These are phyloP conservation scores for Fomitiporia mediterranea DNA, from an alignment of 1,284 basidiomycete species.

Conservation along the genomic window DNA sequence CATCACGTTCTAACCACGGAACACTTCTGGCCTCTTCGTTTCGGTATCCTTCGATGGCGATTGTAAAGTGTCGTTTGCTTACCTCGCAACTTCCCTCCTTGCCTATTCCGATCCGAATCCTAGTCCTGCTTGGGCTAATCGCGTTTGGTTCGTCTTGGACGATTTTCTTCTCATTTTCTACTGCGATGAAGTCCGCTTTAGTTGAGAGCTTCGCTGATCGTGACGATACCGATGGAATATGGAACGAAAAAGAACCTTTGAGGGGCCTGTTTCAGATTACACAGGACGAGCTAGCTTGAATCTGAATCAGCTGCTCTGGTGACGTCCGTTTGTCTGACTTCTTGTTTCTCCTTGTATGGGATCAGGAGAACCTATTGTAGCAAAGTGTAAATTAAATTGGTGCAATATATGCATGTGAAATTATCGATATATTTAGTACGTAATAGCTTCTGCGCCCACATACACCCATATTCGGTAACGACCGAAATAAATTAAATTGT, in stretches of 20 bases:
- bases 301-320: background rate
- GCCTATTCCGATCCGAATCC: conserved; percentile 25
- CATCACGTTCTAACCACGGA: conserved; percentile 77
- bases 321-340: conserved; percentile 8
- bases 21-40: conserved; percentile 52
- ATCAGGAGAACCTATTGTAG: background rate
- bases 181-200: conserved; percentile 16
- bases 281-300: background rate
- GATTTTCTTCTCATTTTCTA: conserved; percentile 7
- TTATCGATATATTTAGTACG: too few relatives aligned
- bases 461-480: too few relatives aligned
- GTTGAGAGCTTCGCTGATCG: background rate
- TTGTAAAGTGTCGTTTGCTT: conserved; percentile 46
- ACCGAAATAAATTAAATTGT: too few relatives aligned
- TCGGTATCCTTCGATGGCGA: conserved; percentile 53
- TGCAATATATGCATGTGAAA: too few relatives aligned
- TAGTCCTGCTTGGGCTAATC: conserved; percentile 9
- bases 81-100: too few relatives aligned
- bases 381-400: too few relatives aligned
- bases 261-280: conserved; percentile 13
- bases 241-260: too few relatives aligned
- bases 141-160: background rate
- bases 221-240: background rate
- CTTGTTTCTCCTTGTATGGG: conserved; percentile 10
- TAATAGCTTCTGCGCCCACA: background rate